Percentiles rank a stretch among this genome's conserved stretches.
These are phyloP conservation scores for Ciborinia camelliae DNA, from an alignment of 2,329 filamentous ascomycete species.

Conservation along the genomic window DNA sequence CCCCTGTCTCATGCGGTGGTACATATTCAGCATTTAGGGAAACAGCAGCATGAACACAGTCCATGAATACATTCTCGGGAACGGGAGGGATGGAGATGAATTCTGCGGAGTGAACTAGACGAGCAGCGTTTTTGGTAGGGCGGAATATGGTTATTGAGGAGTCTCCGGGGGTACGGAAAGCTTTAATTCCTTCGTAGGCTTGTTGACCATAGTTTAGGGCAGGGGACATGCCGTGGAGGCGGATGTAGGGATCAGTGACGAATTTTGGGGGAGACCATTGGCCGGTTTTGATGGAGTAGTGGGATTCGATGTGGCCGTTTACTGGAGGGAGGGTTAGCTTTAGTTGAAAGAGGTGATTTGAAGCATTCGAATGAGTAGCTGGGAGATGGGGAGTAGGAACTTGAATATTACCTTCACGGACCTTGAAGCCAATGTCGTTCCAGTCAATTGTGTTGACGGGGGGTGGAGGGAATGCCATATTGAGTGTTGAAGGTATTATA, in stretches of 20 bases:
- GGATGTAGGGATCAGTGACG: constrained; percentile 77
- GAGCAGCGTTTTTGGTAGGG: constrained; percentile 75
- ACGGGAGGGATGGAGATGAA: constrained; percentile 82
- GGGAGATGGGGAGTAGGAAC: constrained; percentile 10
- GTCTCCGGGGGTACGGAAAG: constrained; percentile 74
- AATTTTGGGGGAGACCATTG: constrained; percentile 77
- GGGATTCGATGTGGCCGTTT: constrained; percentile 89
- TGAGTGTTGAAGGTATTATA: constrained; percentile 19
- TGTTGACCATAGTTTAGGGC: constrained; percentile 97
- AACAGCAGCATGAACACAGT: constrained; percentile 76
- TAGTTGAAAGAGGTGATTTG: neutral
- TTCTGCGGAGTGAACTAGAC: constrained; percentile 79
- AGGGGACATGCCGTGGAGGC: constrained; percentile 91
- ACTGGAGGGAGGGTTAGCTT: constrained; percentile 49
- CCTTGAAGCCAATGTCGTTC: constrained; percentile 87
- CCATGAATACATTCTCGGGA: constrained; percentile 71
- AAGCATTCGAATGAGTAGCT: neutral
- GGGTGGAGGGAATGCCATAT: constrained; percentile 66
- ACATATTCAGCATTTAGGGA: constrained; percentile 86
- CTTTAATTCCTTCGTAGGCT: constrained; percentile 97
- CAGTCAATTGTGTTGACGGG: constrained; percentile 83
- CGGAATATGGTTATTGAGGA: constrained; percentile 78
- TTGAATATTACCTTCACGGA: constrained; percentile 71
- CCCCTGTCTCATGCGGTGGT: constrained; percentile 82
- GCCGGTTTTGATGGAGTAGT: constrained; percentile 70